Conservation (phyloP, 2,329 filamentous ascomycete genomes). For the Diaporthe citriasiana region DNA sequence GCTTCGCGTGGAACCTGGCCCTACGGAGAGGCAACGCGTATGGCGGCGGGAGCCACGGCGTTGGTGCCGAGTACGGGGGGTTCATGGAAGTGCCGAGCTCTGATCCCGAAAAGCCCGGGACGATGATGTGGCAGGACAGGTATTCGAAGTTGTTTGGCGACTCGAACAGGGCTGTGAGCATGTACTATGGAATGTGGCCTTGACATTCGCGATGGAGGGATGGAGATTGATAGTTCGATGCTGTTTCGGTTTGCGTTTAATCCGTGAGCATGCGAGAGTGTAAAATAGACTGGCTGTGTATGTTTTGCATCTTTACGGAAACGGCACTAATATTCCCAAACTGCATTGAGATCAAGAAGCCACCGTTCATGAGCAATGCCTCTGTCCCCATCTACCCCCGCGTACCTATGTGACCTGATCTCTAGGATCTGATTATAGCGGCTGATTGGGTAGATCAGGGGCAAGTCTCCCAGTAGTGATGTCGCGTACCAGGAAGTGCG, state of each 20-base stretch:
- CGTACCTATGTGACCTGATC: not conserved
- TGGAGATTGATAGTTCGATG: not conserved
- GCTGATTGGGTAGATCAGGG: not conserved
- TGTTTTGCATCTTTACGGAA: not conserved
- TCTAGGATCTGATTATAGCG: not conserved
- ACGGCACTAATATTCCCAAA: not conserved
- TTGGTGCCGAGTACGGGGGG: constrained; percentile 9
- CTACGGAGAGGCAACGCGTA: constrained; percentile 53
- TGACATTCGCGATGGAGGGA: constrained; percentile 36
- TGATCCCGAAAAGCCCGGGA: constrained; percentile 33
- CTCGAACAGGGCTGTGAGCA: constrained; percentile 37
- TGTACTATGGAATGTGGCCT: constrained; percentile 40
- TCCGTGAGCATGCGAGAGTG: not conserved
- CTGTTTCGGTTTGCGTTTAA: not conserved
- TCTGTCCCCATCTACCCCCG: not conserved
- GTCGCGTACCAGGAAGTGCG: not conserved
- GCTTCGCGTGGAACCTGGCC: constrained; percentile 63
- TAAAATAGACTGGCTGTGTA: not conserved
- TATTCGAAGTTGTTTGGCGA: constrained; percentile 52
- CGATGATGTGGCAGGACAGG: constrained; percentile 51
- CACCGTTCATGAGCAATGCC: not conserved
- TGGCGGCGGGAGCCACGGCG: constrained; percentile 39
- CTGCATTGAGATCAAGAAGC: not conserved
- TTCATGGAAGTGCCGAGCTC: constrained; percentile 31
- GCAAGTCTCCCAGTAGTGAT: not conserved